Evolutionary conservation across 2,329 filamentous ascomycete genomes (phyloP), one percentile per base, ranked within the genome.

Genomic region (Phialophora macrospora): DNA sequence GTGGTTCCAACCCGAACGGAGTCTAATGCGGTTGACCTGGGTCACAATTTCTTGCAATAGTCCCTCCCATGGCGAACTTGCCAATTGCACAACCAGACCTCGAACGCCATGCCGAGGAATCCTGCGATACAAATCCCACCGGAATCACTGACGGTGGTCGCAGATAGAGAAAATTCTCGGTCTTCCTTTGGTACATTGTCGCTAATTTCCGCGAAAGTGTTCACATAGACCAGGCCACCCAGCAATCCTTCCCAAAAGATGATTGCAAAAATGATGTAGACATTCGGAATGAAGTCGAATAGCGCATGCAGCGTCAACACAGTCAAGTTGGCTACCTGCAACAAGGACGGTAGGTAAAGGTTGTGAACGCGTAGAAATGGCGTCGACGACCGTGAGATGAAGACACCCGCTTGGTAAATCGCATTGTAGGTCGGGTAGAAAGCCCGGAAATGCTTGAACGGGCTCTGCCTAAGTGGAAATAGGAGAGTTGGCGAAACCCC

Each of bases 361-460:
- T 87, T 82, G 72, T 90, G 90, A 49, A 98, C 85, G 30, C 93
- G 89, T 71, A 96, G 76, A 76, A 97, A 96, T 0, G 94, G 92
- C 0, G 92, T 93, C 0, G 92, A 96, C 0, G 93, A 96, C 17
- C 95, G 89, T 0, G 94, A 97, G 72, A 98, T 86, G 80, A 98
- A 98, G 69, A 98, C 95, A 62, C 95, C 95, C 2, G 93, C 82
- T 80, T 99, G 94, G 78, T 99, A 98, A 67, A 98, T 89, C 64
- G 96, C 93, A 69, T 90, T 90, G 77, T 99, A 99, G 68, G 94
- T 92, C 0, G 94, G 93, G 74, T 99, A 99, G 77, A 97, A 98
- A 34, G 89, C 90, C 48, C 94, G 89, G 75, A 88, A 95, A 71
- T 92, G 86, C 34, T 81, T 79, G 76, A 98, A 98, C 0, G 95